A percentile compares a stretch with the other conserved stretches of the same genome.
phyloP scores from a whole-genome alignment of 805 yeast genomes.

The Metschnikowia matae region DNA sequence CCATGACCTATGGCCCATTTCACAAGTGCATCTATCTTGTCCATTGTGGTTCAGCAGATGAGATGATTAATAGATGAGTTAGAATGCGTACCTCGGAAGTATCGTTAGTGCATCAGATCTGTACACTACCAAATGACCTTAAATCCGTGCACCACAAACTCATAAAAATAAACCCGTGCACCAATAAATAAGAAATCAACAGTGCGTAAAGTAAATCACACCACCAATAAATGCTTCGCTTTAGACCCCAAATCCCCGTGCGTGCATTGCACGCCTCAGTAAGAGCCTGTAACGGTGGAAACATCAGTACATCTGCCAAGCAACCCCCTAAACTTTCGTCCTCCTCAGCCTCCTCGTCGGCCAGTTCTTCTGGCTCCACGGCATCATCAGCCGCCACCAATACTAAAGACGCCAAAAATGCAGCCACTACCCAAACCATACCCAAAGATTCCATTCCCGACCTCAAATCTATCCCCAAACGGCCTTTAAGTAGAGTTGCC shows the following conservation, averaged over 20 bases:
- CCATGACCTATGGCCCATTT: slow-evolving; percentile 34
- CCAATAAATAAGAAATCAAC: neutral
- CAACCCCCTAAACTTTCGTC: neutral
- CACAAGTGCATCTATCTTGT: slow-evolving; percentile 17
- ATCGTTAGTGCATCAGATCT: neutral
- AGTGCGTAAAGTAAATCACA: no score
- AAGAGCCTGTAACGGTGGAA: neutral
- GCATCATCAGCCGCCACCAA: no score
- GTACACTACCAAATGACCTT: no score
- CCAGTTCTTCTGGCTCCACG: neutral
- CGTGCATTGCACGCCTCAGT: neutral
- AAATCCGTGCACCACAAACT: neutral
- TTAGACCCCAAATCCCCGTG: neutral
- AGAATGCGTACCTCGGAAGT: no score
- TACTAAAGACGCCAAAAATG: neutral
- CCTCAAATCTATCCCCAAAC: slow-evolving; percentile 22
- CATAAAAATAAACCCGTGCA: neutral
- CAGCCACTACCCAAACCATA: neutral
- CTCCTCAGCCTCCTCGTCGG: neutral
- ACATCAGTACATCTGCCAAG: no score
- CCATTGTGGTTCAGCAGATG: neutral
- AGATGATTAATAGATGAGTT: no score
- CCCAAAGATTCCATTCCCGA: neutral
- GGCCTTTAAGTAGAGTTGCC: slow-evolving; percentile 78
- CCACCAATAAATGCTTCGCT: neutral